Conservation (phyloP, 768 basidiomycete species). For the Lactarius vividus region DNA sequence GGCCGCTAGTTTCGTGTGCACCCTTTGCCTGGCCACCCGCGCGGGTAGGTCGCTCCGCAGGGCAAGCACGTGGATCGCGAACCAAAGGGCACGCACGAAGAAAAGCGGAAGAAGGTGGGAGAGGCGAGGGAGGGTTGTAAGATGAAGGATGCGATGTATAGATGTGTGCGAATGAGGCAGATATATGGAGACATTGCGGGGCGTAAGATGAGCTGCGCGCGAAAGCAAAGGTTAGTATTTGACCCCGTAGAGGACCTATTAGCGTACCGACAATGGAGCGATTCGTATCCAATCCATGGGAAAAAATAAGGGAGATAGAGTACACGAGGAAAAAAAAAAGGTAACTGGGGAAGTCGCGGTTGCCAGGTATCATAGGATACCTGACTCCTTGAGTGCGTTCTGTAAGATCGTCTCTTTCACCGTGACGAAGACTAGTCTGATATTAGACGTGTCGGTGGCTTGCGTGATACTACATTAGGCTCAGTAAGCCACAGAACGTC, state of each 20-base stretch:
- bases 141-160: constrained; percentile 22
- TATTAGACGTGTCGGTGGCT: constrained; percentile 86
- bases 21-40: neutral
- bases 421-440: constrained; percentile 77
- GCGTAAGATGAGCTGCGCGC: constrained; percentile 21
- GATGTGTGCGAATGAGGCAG: constrained; percentile 21
- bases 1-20: neutral
- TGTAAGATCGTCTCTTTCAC: constrained; percentile 93
- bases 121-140: neutral
- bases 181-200: constrained; percentile 24
- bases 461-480: constrained; percentile 63
- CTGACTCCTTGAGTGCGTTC: constrained; percentile 82
- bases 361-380: constrained; percentile 55
- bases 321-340: constrained; percentile 9
- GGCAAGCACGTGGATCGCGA: neutral
- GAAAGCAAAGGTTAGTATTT: neutral
- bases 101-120: neutral
- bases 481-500: neutral
- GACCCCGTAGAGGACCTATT: neutral
- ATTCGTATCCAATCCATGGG: constrained; percentile 25
- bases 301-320: constrained; percentile 20
- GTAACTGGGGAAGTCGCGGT: neutral
- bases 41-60: neutral
- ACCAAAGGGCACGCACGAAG: neutral
- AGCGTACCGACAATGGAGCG: constrained; percentile 17